Evolutionary conservation across 1,139 yeast species (phyloP).

Genomic region (Cylindricascospora bacillispora): DNA sequence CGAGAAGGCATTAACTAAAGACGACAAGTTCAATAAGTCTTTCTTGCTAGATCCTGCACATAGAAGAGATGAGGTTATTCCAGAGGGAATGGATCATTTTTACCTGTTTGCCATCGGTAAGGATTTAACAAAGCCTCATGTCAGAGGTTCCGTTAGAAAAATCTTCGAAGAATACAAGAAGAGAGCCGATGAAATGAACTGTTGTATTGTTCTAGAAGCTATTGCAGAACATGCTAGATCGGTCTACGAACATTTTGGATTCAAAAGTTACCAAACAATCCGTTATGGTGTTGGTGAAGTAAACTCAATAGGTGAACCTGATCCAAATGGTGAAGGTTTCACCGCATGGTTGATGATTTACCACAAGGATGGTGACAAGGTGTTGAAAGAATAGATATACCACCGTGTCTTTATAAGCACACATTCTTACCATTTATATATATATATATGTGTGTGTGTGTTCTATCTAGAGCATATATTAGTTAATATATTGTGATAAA

Average conservation of each 20-base stretch:
- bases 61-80: conserved; percentile 15
- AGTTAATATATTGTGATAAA: no score
- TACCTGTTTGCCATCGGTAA: conserved; percentile 24
- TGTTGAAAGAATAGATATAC: conserved; percentile 4
- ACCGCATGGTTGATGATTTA: conserved; percentile 22
- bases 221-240: conserved; percentile 24
- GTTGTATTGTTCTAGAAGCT: conserved; percentile 26
- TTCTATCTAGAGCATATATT: no score
- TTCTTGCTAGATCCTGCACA: conserved; percentile 17
- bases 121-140: conserved; percentile 14
- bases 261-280: conserved; percentile 20
- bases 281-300: conserved; percentile 24
- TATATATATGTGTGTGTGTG: no score
- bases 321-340: conserved; percentile 24
- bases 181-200: conserved; percentile 22
- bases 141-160: conserved; percentile 24
- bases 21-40: conserved; percentile 18
- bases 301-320: conserved; percentile 16
- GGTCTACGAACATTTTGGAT: conserved; percentile 27
- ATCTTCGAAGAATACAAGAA: conserved; percentile 21
- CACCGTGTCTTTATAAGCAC: no score
- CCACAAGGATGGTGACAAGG: conserved; percentile 15
- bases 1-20: conserved; percentile 17
- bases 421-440: background rate
- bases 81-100: conserved; percentile 17